Evolutionary conservation across 1,284 basidiomycete species (phyloP).

Genomic region (Gomphus bonarii): DNA sequence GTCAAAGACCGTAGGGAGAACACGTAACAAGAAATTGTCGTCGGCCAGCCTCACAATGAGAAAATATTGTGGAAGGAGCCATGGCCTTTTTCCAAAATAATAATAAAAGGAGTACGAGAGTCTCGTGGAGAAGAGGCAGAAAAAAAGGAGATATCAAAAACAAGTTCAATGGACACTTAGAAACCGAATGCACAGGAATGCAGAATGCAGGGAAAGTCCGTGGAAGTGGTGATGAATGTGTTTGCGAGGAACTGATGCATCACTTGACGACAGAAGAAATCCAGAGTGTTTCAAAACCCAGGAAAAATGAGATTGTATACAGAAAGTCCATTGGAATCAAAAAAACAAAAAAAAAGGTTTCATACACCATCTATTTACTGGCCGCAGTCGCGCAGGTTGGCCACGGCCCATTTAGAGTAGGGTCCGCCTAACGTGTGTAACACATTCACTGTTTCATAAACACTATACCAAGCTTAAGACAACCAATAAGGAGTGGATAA

Average conservation of each 20-base stretch:
- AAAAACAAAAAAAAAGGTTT: too few relatives aligned
- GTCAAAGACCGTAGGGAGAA: conserved; percentile 19
- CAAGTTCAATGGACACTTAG: conserved; percentile 38
- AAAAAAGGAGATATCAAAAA: conserved; percentile 28
- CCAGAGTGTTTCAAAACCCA: background rate
- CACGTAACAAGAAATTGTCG: background rate
- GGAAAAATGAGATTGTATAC: background rate
- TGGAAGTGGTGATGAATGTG: conserved; percentile 40
- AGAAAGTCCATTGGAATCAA: too few relatives aligned
- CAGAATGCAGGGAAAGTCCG: conserved; percentile 34
- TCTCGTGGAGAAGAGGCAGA: conserved; percentile 23
- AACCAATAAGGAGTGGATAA: too few relatives aligned
- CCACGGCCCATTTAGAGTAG: too few relatives aligned
- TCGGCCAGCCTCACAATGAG: background rate
- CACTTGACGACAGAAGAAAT: conserved; percentile 1
- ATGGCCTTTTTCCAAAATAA: conserved; percentile 44
- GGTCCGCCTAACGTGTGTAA: too few relatives aligned
- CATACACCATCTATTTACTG: too few relatives aligned
- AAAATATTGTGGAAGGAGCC: conserved; percentile 30
- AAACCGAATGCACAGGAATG: conserved; percentile 48
- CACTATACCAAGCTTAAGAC: too few relatives aligned
- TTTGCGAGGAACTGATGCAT: conserved; percentile 23
- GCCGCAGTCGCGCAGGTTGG: too few relatives aligned
- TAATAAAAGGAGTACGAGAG: conserved; percentile 38
- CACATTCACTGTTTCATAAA: too few relatives aligned